Base-by-base conservation (phyloP, 2,329 filamentous ascomycete species). In the Coniochaeta prunicola region DNA sequence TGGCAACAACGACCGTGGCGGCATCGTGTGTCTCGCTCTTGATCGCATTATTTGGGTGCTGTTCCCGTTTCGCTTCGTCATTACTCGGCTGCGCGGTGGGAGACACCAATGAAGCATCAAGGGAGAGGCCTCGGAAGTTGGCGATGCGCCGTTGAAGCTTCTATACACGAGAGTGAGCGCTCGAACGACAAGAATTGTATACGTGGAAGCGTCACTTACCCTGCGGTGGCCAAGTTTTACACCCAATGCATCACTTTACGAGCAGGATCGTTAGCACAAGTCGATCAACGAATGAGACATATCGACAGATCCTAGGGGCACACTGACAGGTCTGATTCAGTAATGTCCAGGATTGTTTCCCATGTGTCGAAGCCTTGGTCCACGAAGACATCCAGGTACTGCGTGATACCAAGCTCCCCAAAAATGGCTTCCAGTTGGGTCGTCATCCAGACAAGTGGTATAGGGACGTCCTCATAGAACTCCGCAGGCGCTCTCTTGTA, bases 111-210 rank as follows among this genome's bases (percentile, higher is more conserved):
- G 79, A 80, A 1, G 74, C 73, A 38, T 81, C 79, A 4, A 83
- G 79, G 17, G 81, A 79, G 59, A 87, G 72, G 21, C 88, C 87
- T 69, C 88, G 80, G 21, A 83, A 85, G 66, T 91, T 89, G 61
- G 89, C 89, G 68, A 94, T 93, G 56, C 88, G 87, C 62, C 90
- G 80, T 75, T 94, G 90, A n/a, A 94, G 79, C 80, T 91, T 91
- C 88, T 91, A 64, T 40, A 53, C 59, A 64, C 28, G 59, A 57
- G 26, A 60, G 58, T 64, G 40, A 66, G 61, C 45, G 36, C 21
- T 34, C n/a, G 30, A 24, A 17, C 19, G 15, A 13, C n/a, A 31
- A 28, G 4, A 26, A 15, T 36, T 7, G 53, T 9, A 54, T 6
- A 54, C 6, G 10, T 30, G 3, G 21, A 28, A 26, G 26, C 6